Evolutionary conservation across 192 early-diverging fungal species (phyloP).

Genomic region (Lunasporangiospora selenospora): DNA sequence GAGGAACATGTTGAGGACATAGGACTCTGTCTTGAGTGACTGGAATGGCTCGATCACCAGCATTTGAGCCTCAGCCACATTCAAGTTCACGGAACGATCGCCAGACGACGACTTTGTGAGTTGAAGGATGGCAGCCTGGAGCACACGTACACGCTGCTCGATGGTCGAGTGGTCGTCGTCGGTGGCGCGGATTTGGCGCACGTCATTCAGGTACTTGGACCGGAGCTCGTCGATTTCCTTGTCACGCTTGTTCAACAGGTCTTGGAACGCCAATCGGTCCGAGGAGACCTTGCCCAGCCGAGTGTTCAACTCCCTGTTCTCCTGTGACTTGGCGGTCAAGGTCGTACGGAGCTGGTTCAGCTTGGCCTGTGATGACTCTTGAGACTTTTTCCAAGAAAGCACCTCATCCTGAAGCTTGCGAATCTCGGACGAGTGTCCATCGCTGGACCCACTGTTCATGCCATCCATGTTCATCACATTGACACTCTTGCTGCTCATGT

Average conservation of each 20-base stretch:
- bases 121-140: conserved; percentile 47
- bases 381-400: conserved; percentile 33
- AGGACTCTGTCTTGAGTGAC: conserved; percentile 43
- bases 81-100: conserved; percentile 38
- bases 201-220: conserved; percentile 45
- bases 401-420: conserved; percentile 44
- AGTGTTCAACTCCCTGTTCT: conserved; percentile 39
- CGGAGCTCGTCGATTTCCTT: conserved; percentile 47
- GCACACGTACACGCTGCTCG: conserved; percentile 33
- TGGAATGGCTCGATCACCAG: conserved; percentile 44
- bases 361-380: conserved; percentile 30
- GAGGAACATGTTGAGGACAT: conserved; percentile 54
- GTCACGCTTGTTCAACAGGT: conserved; percentile 43
- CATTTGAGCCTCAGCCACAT: conserved; percentile 28
- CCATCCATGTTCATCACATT: not conserved
- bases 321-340: conserved; percentile 40
- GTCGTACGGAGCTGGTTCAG: conserved; percentile 28
- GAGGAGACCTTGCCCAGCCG: conserved; percentile 24
- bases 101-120: conserved; percentile 41
- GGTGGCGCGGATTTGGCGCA: conserved; percentile 53
- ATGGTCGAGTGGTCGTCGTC: conserved; percentile 54
- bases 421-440: conserved; percentile 12
- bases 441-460: conserved; percentile 5
- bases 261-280: conserved; percentile 42
- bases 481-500: not conserved